Evolutionary conservation across 2,329 filamentous ascomycete species (phyloP), one percentile per base, ranked within the genome.

Genomic region (Falciphora oryzae): DNA sequence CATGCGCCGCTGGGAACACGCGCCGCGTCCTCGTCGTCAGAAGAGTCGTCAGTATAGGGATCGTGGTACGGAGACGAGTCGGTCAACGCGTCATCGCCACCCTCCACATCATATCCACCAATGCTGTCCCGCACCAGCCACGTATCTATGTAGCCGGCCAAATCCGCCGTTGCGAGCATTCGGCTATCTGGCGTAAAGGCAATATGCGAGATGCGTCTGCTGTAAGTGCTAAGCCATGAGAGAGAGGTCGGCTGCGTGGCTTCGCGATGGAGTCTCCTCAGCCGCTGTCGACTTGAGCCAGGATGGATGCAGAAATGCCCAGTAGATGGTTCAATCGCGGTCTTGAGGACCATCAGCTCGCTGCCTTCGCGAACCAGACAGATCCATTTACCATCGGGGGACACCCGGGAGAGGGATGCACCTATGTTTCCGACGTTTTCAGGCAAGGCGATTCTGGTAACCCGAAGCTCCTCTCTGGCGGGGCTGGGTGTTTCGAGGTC

Each of bases 81-180:
- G 64, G 65, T 67, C 2, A 71, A 67, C 32, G 74, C 73, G 32
- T 71, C 73, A 53, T 76, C 74, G 31, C 76, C 74, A 64, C 77
- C 77, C 27, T 75, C 73, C 57, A 73, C 70, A 61, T 57, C 44
- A 5, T 66, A 59, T 35, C 65, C 61, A 35, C 65, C 70, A 72
- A 63, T 65, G 50, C 69, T 67, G 65, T 71, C 70, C 62, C 67
- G 83, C 64, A 96, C 77, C 1, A 92, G 78, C 91, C 93, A 99
- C 25, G 89, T 92, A 73, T 98, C 93, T 38, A 98, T 81, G 75
- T 89, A 92, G 58, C 95, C 95, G 58, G 90, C 88, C 63, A 97
- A 77, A 74, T 97, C 94, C 61, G 89, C 88, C 35, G 88, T 85
- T 11, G 90, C 93, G 60, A 98, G 79, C 67, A 96, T 85, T 68